A percentile compares a stretch with the other conserved stretches of the same genome.
Evolutionary conservation across 78 protist genomes (phyloP).

Genomic region (Salpingoeca rosetta): DNA sequence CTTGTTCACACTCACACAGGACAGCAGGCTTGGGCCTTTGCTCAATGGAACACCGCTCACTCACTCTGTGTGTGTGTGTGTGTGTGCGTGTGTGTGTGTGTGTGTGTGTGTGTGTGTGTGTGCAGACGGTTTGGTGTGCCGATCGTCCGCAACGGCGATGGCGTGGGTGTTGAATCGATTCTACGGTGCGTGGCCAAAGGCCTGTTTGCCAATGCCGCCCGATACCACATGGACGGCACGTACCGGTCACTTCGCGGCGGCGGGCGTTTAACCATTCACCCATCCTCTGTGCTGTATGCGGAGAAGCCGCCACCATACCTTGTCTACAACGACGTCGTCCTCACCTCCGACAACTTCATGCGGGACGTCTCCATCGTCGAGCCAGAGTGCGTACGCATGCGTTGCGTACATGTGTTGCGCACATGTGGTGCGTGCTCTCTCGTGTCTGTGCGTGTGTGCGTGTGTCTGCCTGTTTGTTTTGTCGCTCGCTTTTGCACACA

Average conservation of each 20-base stretch:
- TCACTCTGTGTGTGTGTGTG: conserved; percentile 23
- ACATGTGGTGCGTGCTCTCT: background rate
- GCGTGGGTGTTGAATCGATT: background rate
- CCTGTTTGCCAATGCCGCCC: conserved; percentile 63
- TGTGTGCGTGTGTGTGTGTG: conserved; percentile 10
- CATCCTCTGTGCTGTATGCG: conserved; percentile 48
- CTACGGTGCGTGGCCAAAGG: conserved; percentile 50
- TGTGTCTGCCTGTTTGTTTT: too few species aligned
- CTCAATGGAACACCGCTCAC: conserved; percentile 36
- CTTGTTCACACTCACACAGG: conserved; percentile 18
- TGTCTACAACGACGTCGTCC: conserved; percentile 50
- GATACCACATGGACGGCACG: conserved; percentile 23
- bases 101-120: conserved; percentile 3
- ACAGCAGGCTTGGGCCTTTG: background rate
- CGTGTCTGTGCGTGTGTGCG: too few species aligned
- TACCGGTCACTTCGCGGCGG: conserved; percentile 11
- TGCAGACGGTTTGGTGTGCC: background rate
- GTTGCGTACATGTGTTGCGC: background rate
- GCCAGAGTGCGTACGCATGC: conserved; percentile 19
- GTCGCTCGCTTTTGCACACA: too few species aligned
- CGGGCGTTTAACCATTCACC: conserved; percentile 37
- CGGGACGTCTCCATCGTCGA: conserved; percentile 73
- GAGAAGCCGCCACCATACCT: conserved; percentile 55
- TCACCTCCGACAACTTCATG: conserved; percentile 36
- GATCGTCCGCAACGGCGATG: background rate